phyloP scores from a whole-genome alignment of 2,329 filamentous ascomycete genomes.

The Didymella exigua region DNA sequence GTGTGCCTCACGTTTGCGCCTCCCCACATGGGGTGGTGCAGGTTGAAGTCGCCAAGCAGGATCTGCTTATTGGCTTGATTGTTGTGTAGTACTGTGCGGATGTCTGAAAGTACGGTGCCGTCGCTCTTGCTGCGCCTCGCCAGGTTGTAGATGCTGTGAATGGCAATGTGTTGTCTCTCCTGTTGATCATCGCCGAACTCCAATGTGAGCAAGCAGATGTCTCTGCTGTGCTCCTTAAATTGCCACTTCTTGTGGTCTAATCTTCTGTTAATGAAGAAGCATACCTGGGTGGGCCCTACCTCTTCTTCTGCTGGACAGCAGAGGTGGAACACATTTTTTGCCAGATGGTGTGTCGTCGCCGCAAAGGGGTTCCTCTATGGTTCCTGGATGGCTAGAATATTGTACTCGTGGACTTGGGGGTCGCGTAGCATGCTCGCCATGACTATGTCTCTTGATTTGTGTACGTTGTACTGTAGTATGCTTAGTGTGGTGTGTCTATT shows the following conservation, averaged over 20 bases:
- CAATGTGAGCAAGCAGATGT: slow-evolving; percentile 23
- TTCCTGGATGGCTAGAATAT: slow-evolving; percentile 28
- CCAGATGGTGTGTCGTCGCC: slow-evolving; percentile 30
- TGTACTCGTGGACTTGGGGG: slow-evolving; percentile 22
- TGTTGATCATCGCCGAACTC: slow-evolving; percentile 2
- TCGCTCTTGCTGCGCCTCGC: not conserved
- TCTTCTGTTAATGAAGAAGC: slow-evolving; percentile 34
- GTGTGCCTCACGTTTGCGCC: slow-evolving; percentile 10
- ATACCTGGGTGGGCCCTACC: slow-evolving; percentile 23
- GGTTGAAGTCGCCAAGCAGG: not conserved
- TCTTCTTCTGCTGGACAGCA: slow-evolving; percentile 17
- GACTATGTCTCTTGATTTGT: slow-evolving; percentile 27
- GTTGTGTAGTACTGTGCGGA: not conserved
- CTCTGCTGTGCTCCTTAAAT: slow-evolving; percentile 20
- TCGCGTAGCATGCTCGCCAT: slow-evolving; percentile 30
- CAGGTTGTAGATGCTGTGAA: not conserved
- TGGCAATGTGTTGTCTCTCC: not conserved
- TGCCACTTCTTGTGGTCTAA: slow-evolving; percentile 22
- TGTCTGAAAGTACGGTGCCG: not conserved
- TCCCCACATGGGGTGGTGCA: slow-evolving; percentile 10
- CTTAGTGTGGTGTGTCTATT: slow-evolving; percentile 19
- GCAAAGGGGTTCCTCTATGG: slow-evolving; percentile 20
- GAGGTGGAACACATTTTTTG: slow-evolving; percentile 24
- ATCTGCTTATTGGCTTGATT: not conserved
- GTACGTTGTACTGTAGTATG: slow-evolving; percentile 31